A percentile compares a stretch with the other conserved stretches of the same genome.
These are phyloP conservation scores for Phalaenopsis equestris DNA, from an alignment of 106 monocot species.

Conservation along the genomic window DNA sequence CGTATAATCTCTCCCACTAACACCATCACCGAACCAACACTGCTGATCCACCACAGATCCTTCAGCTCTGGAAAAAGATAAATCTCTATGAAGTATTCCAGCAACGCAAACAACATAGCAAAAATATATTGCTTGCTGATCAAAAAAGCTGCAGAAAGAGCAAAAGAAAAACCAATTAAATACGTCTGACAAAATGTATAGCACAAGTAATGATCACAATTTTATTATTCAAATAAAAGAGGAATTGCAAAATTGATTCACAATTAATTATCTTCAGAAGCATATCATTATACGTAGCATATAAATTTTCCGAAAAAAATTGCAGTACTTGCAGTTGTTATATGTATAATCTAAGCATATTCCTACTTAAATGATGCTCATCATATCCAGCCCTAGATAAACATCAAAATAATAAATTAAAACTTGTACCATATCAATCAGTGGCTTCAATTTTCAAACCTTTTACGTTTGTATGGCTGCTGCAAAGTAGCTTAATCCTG, in stretches of 20 bases:
- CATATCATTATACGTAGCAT: background rate
- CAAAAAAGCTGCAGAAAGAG: constrained; percentile 62
- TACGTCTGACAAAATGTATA: background rate
- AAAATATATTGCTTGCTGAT: constrained; percentile 78
- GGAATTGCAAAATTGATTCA: too few species aligned
- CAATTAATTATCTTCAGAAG: background rate
- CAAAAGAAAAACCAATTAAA: background rate
- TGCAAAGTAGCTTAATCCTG: too few species aligned
- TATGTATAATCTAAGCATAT: background rate
- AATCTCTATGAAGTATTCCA: constrained; percentile 69
- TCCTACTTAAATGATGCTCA: too few species aligned
- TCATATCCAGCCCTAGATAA: too few species aligned
- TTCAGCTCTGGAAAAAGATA: constrained; percentile 58
- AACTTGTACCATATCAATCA: too few species aligned
- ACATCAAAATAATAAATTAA: too few species aligned
- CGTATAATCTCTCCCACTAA: constrained; percentile 66
- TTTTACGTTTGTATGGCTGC: too few species aligned
- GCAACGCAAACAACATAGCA: constrained; percentile 73
- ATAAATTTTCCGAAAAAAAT: too few species aligned
- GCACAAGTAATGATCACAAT: background rate
- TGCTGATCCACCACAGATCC: constrained; percentile 54
- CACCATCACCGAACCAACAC: constrained; percentile 63
- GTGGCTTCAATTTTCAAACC: too few species aligned
- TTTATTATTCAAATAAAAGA: too few species aligned
- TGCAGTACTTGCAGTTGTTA: too few species aligned